Percentiles rank a stretch among this genome's conserved stretches.
Evolutionary conservation across 164 flowering plant species (phyloP).

Genomic region (Buxus sempervirens): DNA sequence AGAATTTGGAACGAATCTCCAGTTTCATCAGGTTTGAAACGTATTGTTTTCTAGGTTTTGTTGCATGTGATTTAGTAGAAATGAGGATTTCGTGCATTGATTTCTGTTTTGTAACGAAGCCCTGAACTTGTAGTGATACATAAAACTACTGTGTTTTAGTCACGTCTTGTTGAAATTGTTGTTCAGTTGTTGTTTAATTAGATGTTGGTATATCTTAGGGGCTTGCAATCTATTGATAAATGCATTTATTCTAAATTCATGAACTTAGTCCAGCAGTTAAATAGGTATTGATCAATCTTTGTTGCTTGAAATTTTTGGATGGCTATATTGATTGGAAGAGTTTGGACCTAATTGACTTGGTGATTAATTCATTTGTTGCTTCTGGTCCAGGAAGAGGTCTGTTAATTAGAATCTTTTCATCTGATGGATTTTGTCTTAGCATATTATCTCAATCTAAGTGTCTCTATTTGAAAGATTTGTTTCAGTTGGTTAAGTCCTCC

Average conservation of each 20-base stretch:
- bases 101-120: too few species aligned
- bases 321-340: not conserved
- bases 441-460: too few species aligned
- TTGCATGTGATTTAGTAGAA: not conserved
- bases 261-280: not conserved
- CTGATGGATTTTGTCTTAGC: not conserved
- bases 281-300: not conserved
- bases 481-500: not conserved
- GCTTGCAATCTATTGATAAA: not conserved
- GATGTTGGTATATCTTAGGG: not conserved
- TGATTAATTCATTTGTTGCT: not conserved
- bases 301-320: not conserved
- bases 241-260: not conserved
- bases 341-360: not conserved
- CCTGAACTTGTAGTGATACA: not conserved
- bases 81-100: not conserved
- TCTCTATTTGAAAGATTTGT: not conserved
- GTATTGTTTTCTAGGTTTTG: not conserved
- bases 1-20: slow-evolving; percentile 54
- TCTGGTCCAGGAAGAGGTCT: not conserved
- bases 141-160: too few species aligned
- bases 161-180: not conserved
- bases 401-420: not conserved
- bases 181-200: not conserved
- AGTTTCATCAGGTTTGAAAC: slow-evolving; percentile 57